phyloP scores from a whole-genome alignment of 176 grass and related monocot genomes.

The Guadua angustifolia region DNA sequence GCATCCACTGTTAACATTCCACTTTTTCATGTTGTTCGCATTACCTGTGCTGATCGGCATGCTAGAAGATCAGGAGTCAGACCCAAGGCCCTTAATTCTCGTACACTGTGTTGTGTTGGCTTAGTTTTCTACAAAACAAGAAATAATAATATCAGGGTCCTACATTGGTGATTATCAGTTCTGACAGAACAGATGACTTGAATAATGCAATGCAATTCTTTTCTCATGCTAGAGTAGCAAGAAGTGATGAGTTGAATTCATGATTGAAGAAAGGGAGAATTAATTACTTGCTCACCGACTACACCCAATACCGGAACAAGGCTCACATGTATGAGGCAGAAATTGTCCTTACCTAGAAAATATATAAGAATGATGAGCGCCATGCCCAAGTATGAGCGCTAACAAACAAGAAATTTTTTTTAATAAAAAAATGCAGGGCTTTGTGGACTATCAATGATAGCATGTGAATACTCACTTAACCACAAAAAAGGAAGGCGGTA shows the following conservation, averaged over 20 bases:
- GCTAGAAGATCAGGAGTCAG: slow-evolving; percentile 95
- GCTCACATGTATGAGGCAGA: slow-evolving; percentile 98
- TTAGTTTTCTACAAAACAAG: slow-evolving; percentile 85
- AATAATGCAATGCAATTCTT: slow-evolving; percentile 13
- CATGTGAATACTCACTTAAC: not conserved
- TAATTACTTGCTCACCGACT: slow-evolving; percentile 96
- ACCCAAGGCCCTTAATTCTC: slow-evolving; percentile 92
- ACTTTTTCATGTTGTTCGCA: not conserved
- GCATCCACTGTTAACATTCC: not conserved
- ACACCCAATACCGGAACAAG: slow-evolving; percentile 93
- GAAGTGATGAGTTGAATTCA: slow-evolving; percentile 3
- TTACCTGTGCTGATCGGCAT: slow-evolving; percentile 92
- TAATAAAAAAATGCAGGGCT: not conserved
- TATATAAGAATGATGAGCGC: slow-evolving; percentile 31
- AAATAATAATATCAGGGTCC: slow-evolving; percentile 26
- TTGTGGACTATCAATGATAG: not conserved
- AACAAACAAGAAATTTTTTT: not conserved
- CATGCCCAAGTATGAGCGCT: slow-evolving; percentile 12
- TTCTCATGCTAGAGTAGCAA: not conserved
- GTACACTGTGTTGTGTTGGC: slow-evolving; percentile 96
- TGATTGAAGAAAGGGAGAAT: slow-evolving; percentile 38
- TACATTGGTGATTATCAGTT: slow-evolving; percentile 6
- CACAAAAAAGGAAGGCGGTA: slow-evolving; percentile 2
- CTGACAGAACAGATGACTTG: slow-evolving; percentile 21
- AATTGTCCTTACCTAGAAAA: slow-evolving; percentile 89